Evolutionary conservation across 2,329 filamentous ascomycete genomes (phyloP), one percentile per base, ranked within the genome.

Genomic region (Seiridium cupressi): DNA sequence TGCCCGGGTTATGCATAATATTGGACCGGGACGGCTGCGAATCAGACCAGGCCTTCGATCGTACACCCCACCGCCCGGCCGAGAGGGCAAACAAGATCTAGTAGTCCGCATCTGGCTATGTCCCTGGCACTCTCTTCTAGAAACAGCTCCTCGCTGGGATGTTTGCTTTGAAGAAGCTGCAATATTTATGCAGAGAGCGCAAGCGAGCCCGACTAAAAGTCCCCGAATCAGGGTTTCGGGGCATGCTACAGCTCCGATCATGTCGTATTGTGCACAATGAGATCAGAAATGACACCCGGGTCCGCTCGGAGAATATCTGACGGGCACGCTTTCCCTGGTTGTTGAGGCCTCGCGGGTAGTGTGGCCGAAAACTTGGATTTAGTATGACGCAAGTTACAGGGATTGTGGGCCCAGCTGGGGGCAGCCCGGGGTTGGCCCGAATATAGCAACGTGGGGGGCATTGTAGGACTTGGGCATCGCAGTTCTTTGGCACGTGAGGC

Each of bases 231-330:
- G 34, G 49, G 31, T 53, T 35, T 18, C 9, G 49, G 6, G 32
- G 32, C 32, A 35, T 38, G 7, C 38, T 18, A 34, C n/a, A 40
- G 34, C 34, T n/a, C 49, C 11, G 49, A 36, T 36, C 11, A n/a
- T 53, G 10, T 36, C 49, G 47, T 53, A 35, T 53, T 34, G 34
- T 38, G 49, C 32, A 35, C 8, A 40, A 53, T 53, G 49, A 53
- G 32, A 53, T 53, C 49, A 53, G 49, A 53, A 35, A 53, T 53
- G 31, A 53, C 32, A 53, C 49, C 49, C 38, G 35, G 49, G 34
- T 34, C 32, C 32, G 31, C 49, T 35, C 49, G 34, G 34, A 35
- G 49, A 34, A 40, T 53, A 26, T 4, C 18, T 53, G 7, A 42
- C 38, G 7, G 38, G 13, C 38, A 7, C 38, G 38, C 38, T 42